These are phyloP conservation scores for Tolypocladium inflatum DNA, from an alignment of 2,329 filamentous ascomycete species.

Conservation along the genomic window DNA sequence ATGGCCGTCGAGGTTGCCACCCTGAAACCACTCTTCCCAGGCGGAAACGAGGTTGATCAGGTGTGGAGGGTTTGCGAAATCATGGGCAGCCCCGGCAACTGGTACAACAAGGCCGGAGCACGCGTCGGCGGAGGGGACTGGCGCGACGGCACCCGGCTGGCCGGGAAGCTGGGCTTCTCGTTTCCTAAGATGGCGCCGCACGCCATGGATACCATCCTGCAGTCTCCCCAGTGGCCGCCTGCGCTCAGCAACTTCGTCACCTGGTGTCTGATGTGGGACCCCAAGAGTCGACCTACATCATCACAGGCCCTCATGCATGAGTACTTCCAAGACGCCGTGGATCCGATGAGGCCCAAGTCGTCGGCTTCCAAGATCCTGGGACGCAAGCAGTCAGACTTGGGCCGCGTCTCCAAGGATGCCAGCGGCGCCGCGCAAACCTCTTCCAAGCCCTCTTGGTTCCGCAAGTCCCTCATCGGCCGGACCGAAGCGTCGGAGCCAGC, in stretches of 20 bases:
- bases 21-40: conserved; percentile 90
- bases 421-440: conserved; percentile 48
- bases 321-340: conserved; percentile 86
- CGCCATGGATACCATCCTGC: conserved; percentile 88
- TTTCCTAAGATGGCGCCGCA: conserved; percentile 99
- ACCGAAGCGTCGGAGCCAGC: conserved; percentile 60
- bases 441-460: conserved; percentile 92
- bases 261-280: conserved; percentile 99
- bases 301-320: conserved; percentile 91
- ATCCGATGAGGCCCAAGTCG: conserved; percentile 86
- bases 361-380: conserved; percentile 76
- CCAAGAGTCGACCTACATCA: conserved; percentile 82
- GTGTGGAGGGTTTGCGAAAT: conserved; percentile 99
- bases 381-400: conserved; percentile 81
- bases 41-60: conserved; percentile 96
- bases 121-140: conserved; percentile 93
- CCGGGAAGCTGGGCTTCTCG: conserved; percentile 93
- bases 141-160: conserved; percentile 87
- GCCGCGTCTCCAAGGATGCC: conserved; percentile 55
- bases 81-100: conserved; percentile 97
- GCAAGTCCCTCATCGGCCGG: conserved; percentile 82
- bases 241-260: conserved; percentile 89
- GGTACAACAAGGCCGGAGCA: conserved; percentile 85
- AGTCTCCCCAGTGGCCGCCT: conserved; percentile 81
- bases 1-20: conserved; percentile 99